Percentiles rank a stretch among this genome's conserved stretches.
Conservation (phyloP, 805 yeast genomes). For the Sporopachydermia quercuum region DNA sequence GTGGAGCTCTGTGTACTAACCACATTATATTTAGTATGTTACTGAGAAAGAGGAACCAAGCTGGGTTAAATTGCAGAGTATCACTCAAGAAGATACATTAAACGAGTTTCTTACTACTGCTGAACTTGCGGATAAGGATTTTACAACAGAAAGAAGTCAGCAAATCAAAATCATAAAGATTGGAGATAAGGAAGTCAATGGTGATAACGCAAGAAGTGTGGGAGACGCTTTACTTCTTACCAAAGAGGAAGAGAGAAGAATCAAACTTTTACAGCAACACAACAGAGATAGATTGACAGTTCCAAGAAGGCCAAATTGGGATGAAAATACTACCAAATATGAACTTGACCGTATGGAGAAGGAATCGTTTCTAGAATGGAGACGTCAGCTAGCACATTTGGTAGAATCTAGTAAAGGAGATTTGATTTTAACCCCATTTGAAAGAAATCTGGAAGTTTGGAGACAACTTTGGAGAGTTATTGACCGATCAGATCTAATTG, state of each 20-base stretch:
- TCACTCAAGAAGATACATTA: conserved; percentile 84
- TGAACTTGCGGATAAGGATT: conserved; percentile 89
- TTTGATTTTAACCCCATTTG: conserved; percentile 85
- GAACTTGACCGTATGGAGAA: conserved; percentile 80
- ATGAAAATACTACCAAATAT: conserved; percentile 46
- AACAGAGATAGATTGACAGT: conserved; percentile 64
- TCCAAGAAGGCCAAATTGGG: conserved; percentile 91
- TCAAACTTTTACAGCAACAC: conserved; percentile 47
- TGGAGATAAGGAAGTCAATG: conserved; percentile 10
- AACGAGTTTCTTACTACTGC: conserved; percentile 95
- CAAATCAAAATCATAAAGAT: conserved; percentile 70
- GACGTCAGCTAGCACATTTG: conserved; percentile 72
- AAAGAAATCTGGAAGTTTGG: conserved; percentile 96
- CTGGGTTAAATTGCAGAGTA: conserved; percentile 85
- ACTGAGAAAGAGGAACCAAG: conserved; percentile 59
- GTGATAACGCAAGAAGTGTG: conserved; percentile 21
- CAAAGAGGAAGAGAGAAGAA: conserved; percentile 46
- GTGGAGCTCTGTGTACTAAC: too few relatives aligned
- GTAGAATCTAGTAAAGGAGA: conserved; percentile 62
- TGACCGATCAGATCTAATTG: conserved; percentile 85
- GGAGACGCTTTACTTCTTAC: conserved; percentile 47
- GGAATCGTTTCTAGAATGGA: conserved; percentile 86
- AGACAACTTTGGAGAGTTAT: conserved; percentile 96
- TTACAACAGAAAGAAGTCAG: conserved; percentile 77
- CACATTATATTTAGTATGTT: background rate